Percentiles rank a stretch among this genome's conserved stretches.
Conservation (phyloP, 371 early-diverging fungal species). For the Basidiobolus meristosporus region DNA sequence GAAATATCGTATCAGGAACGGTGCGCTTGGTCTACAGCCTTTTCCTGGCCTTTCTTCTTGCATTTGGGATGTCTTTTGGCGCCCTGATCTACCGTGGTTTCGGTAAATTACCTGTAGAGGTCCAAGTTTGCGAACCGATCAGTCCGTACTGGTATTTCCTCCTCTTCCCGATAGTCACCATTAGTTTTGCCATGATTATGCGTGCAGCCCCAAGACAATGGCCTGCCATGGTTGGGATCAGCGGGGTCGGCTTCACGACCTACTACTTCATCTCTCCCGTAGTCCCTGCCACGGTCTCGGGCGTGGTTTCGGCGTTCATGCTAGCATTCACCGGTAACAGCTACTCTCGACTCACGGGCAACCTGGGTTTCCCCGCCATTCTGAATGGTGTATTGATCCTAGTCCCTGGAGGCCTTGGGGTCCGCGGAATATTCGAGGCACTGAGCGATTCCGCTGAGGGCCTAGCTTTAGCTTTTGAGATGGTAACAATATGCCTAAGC, state of each 20-base stretch:
- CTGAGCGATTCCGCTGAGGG: conserved; percentile 3
- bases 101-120: conserved; percentile 1
- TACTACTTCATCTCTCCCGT: conserved; percentile 21
- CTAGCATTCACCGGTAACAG: too few species aligned
- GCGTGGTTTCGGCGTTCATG: too few species aligned
- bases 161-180: conserved; percentile 8
- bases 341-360: conserved; percentile 22
- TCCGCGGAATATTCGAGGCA: conserved; percentile 10
- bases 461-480: neutral
- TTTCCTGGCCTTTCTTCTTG: conserved; percentile 33
- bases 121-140: conserved; percentile 7
- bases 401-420: conserved; percentile 32
- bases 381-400: conserved; percentile 27
- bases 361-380: conserved; percentile 29
- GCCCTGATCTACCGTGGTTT: conserved; percentile 15
- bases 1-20: conserved; percentile 49
- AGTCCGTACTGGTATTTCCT: conserved; percentile 10
- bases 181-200: conserved; percentile 8
- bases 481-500: neutral
- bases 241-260: conserved; percentile 7
- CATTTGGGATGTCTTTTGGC: conserved; percentile 41
- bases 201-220: conserved; percentile 11
- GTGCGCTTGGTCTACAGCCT: conserved; percentile 41
- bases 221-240: conserved; percentile 9
- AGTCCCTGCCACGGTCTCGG: conserved; percentile 28